Base-by-base conservation (phyloP, 495 filamentous ascomycete species). In the Poronia punctata region DNA sequence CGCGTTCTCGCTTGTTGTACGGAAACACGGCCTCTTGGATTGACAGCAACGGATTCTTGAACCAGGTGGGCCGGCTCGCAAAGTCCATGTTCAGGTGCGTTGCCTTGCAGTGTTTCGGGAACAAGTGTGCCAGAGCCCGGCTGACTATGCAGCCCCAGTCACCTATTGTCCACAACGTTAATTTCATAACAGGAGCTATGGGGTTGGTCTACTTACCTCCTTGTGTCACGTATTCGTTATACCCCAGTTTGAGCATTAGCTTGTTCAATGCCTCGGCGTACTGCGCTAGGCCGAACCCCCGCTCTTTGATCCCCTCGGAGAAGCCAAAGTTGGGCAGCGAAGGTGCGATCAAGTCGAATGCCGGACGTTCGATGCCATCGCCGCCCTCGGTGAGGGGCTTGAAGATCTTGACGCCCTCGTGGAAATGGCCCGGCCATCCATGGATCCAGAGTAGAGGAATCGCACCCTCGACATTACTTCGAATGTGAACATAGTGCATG, bases 311-410 rank as follows among this genome's bases (percentile, higher is more conserved):
- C 0, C 65, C 68, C 15, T 69, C 59, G 1, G 71, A 77, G 59
- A 84, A 86, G 23, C 77, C 82, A 55, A 79, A 85, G 40, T 82
- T 80, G 1, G 79, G 78, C 37, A 85, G 59, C 4, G 77, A 82
- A 1, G 82, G 82, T 2, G 68, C 82, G 3, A 86, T 66, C 21
- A 86, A 57, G 50, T 83, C 63, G 40, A 86, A 86, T 0, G 72
- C 69, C 1, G 74, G 72, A n/a, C 48, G 42, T 22, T 66, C 51
- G 0, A 60, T 56, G 14, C 64, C 57, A 19, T 59, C 59, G 6
- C 64, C 56, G 6, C 60, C 61, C 16, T 57, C 39, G 1, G 66
- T 70, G 20, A 86, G 65, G 11, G 71, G 56, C 4, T 74, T 72
- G 9, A 86, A 62, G 23, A 86, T 54, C 44, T 80, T 81, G 5